Evolutionary conservation across 345 rosid genomes (phyloP).

Genomic region (Physaria fendleri): DNA sequence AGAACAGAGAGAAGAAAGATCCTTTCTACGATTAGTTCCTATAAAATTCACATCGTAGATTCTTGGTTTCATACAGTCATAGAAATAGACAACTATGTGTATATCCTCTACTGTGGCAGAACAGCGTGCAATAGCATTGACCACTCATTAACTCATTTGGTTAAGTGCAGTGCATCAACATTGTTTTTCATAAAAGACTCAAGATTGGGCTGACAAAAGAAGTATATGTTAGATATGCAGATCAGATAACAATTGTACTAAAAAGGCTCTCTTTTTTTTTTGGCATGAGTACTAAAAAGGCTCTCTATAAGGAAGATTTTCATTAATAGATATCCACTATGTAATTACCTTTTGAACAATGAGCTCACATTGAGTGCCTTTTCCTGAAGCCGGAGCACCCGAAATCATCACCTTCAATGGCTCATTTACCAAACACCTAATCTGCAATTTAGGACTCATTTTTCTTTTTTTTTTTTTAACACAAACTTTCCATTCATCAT

Average conservation of each 20-base stretch:
- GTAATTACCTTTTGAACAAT: conserved; percentile 70
- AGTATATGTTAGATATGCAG: not conserved
- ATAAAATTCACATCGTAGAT: not conserved
- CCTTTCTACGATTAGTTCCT: not conserved
- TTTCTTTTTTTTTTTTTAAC: too few relatives aligned
- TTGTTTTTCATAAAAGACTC: not conserved
- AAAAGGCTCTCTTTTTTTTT: too few relatives aligned
- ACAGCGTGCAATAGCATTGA: not conserved
- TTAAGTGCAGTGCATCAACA: not conserved
- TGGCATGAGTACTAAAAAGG: too few relatives aligned
- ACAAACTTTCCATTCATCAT: too few relatives aligned
- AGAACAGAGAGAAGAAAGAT: not conserved
- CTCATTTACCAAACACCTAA: conserved; percentile 47
- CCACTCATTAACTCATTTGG: not conserved
- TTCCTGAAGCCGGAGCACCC: conserved; percentile 91
- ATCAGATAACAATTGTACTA: not conserved
- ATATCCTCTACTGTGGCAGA: not conserved
- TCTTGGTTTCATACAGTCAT: not conserved
- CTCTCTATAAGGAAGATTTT: not conserved
- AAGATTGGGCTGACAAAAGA: not conserved
- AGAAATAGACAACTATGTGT: not conserved
- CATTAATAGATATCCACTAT: not conserved
- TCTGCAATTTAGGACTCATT: too few relatives aligned
- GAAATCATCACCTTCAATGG: conserved; percentile 89
- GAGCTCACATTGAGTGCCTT: conserved; percentile 88